Base-by-base conservation (phyloP, 2,329 filamentous ascomycete genomes). In the Alternaria rosae region DNA sequence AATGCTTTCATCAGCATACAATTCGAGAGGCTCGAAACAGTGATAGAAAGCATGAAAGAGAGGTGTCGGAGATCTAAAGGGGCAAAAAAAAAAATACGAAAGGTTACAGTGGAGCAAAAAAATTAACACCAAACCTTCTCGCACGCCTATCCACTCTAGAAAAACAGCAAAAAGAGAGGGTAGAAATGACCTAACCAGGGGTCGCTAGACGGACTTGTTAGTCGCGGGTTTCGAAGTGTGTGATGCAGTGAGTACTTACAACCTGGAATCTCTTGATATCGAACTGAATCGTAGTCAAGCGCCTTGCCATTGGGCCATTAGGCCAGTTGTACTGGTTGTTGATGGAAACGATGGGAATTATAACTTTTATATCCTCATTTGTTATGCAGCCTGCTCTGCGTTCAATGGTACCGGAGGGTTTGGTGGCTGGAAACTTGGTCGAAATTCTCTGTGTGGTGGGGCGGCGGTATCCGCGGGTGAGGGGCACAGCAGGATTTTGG, bases 261-360 rank as follows among this genome's bases (percentile, higher is more conserved):
- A 72, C 70, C 70, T 73, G 70, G 65, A 73, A 73, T 73, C 70
- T 73, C 70, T 73, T 73, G 70, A 73, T 73, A 23, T 48, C 65
- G 35, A 48, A 41, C 20, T 20, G 5, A 60, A 72, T 84, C 83
- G 83, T 85, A 85, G 83, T 85, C 83, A 85, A 84, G 82, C 83
- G 82, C 83, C 83, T 85, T 85, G 82, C 83, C 83, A 85, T 85
- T 85, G 83, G 83, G 83, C 83, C 83, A 85, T 71, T 70, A 68
- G 72, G 68, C 74, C 74, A 41, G 25, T 50, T 41, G 32, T 38
- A 17, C 12, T 57, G 28, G 20, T 56, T 59, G 47, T 38, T 45
- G 48, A 58, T 57, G 47, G 6, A 30, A 30, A 23, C 1, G 3
- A 20, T n/a, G 5, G 3, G 5, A 3, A 4, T 23, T 25, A 8